Base-by-base conservation (phyloP, 352 stramenopile genomes). In the Phytophthora parvispora region DNA sequence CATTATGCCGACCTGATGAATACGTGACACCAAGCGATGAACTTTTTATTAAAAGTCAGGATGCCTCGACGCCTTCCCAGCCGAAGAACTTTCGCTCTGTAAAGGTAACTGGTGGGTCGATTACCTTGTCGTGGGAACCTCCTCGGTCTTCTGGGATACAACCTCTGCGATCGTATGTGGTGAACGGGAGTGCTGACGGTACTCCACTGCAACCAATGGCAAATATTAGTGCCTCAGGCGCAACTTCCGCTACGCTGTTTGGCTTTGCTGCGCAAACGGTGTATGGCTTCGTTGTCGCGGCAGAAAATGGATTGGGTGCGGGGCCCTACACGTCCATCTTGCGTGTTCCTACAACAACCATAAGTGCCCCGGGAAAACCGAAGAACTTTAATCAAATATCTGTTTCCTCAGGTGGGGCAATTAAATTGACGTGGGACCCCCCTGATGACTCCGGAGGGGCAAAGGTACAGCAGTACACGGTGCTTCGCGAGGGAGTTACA, bases 51-150 rank as follows among this genome's bases (percentile, higher is more conserved):
- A 81, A 42, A 4, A 91, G 77, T 0, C 62, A 75, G 28, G 74
- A 80, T 28, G 75, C 56, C 0, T 77, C 70, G 1, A 62, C 77
- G 0, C 79, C 83, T 6, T 87, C 71, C 15, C 67, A 84, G 6
- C 83, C 83, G 5, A 84, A 81, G 58, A 73, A 75, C 16, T 10
- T 89, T n/a, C 59, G 13, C 2, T 47, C 22, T 2, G 47, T 65
- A n/a, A 22, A 49, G 3, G 50, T 81, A 6, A 81, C 81, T 4
- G 81, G 83, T 15, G 83, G 83, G 16, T 69, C 81, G 2, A 65
- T 90, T 15, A 60, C 69, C 2, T 53, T 91, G 31, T 51, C 43
- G 18, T 91, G 83, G 83, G 80, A 89, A 10, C 47, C 63, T 9
- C 83, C 83, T 15, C 53, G 67, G 13, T 89, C 83, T 9, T 69